Base-by-base conservation (phyloP, 2,329 filamentous ascomycete genomes). In the Hymenoscyphus linearis region DNA sequence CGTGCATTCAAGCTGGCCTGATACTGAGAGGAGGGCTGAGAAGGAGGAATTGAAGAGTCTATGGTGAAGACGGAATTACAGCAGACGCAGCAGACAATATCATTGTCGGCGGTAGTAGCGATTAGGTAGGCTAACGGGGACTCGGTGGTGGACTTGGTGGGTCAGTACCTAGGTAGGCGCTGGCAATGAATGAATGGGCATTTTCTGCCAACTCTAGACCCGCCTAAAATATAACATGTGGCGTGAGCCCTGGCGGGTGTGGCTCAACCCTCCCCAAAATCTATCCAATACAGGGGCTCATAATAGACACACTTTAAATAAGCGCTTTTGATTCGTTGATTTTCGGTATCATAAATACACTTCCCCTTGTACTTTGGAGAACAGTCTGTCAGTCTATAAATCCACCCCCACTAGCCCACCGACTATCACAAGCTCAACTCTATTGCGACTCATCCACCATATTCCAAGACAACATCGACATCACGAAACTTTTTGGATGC, bases 11-110 rank as follows among this genome's bases (percentile, higher is more conserved):
- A 53, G 58, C 54, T 40, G 34, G 59, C 54, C 56, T 25, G 26
- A n/a, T 61, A 40, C 34, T 50, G 26, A 67, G 65, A 70, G 67
- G 67, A 70, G 66, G 68, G 68, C 66, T 61, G 47, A 26, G 50
- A 26, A 26, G 58, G 22, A n/a, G 55, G 26, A 14, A 27, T 26
- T 57, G 59, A 61, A 50, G 67, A 65, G 60, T 64, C 55, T 69
- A 70, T 69, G 18, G 55, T 69, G 68, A 68, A 65, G 57, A 60
- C 12, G 59, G 26, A 22, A 9, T 7, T 9, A 31, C 6, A 31
- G 12, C 9, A 22, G 14, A 26, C n/a, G 55, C n/a, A 10, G 22
- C 13, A 27, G 55, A 44, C 37, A 57, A 18, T 53, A 3, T 10
- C 50, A 53, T 53, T 25, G 26, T 25, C 31, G 50, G 50, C 40